Evolutionary conservation across 78 protist species (phyloP), one percentile per base, ranked within the genome.

Genomic region (Polysphondylium violaceum): DNA sequence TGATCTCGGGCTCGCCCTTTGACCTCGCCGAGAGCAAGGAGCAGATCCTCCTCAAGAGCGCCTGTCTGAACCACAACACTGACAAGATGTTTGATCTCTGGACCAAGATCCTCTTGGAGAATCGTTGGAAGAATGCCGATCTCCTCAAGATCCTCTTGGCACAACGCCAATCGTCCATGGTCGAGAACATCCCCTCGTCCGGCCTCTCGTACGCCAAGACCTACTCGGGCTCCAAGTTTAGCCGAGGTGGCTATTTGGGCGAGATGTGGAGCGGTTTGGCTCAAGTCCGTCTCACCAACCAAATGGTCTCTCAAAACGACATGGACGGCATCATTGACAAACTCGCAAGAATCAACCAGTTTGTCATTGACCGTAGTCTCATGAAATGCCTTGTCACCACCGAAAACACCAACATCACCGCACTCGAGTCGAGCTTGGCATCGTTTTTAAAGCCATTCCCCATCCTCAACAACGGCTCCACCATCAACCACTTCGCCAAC

Each of bases 121-220:
- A 76, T 61, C 25, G 41, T 25, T 74, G 86, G 87, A 75, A 87
- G 3, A 77, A 87, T 43, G 73, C 73, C n/a, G 88, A 87, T 44
- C 86, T 87, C 0, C 27, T 87, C 11, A 87, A 76, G 41, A 75
- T 40, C 27, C 41, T 87, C 9, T 6, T 87, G 17, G 40, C 47
- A 27, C 93, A 87, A 71, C 64, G 40, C 21, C 89, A 81, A 68
- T 40, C 77, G 0, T 81, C 89, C 1, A n/a, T 81, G 2, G 40
- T 81, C 21, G 89, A 81, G 56, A 51, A 56, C 41, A 81, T 81
- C 0, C 41, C 89, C 19, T 81, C 89, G 9, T 51, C 72, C 29
- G 89, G 89, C n/a, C 35, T 81, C 16, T 81, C 89, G 5, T 81
- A 81, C 29, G 89, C 89, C 21, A 47, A 72, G 12, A 23, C n/a